Percentiles rank a stretch among this genome's conserved stretches.
Conservation (phyloP, 306 rosid species). For the Prunus mira region DNA sequence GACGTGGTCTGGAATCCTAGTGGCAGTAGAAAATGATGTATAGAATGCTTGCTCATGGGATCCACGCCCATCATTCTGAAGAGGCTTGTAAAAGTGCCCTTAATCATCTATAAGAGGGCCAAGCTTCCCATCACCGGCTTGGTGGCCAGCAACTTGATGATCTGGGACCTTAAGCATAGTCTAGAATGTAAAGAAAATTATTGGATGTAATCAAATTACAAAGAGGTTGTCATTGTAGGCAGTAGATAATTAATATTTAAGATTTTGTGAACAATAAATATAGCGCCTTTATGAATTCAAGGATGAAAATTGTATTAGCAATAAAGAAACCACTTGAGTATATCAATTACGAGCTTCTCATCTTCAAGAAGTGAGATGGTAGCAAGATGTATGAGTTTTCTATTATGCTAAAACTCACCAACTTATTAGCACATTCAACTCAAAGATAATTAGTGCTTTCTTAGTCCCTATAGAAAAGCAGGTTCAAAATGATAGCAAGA, state of each 20-base stretch:
- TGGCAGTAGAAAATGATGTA: slow-evolving; percentile 25
- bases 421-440: background rate
- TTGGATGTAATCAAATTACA: slow-evolving; percentile 7
- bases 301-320: background rate
- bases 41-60: slow-evolving; percentile 53
- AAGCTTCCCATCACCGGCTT: slow-evolving; percentile 44
- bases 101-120: slow-evolving; percentile 77
- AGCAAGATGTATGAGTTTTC: background rate
- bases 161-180: slow-evolving; percentile 67
- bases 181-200: slow-evolving; percentile 13
- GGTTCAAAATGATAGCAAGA: background rate
- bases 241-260: background rate
- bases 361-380: background rate
- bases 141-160: slow-evolving; percentile 91
- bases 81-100: slow-evolving; percentile 78
- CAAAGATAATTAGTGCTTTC: background rate
- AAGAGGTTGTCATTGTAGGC: background rate
- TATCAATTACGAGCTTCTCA: background rate
- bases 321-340: background rate
- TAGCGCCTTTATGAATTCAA: background rate
- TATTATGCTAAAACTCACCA: background rate
- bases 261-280: background rate
- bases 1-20: slow-evolving; percentile 31
- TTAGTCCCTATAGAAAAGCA: background rate
- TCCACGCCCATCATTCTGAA: slow-evolving; percentile 35